Evolutionary conservation across 2,329 filamentous ascomycete species (phyloP), one percentile per base, ranked within the genome.

Genomic region (Nothopassalora personata): DNA sequence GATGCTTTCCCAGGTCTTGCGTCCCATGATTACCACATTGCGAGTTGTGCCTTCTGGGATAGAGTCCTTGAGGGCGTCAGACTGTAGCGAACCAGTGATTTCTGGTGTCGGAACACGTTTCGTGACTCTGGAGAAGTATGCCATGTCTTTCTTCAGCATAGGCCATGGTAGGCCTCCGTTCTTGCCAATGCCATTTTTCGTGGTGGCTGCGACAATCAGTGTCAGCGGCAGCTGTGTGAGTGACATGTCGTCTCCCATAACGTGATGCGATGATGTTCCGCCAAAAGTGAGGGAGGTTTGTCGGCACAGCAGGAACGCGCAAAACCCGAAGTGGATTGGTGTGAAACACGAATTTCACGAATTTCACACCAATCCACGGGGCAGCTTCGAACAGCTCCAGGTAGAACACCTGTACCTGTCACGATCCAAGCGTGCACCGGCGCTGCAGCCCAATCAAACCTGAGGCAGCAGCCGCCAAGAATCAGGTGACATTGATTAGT

Each of bases 1-100:
- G 60, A 99, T 93, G 64, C 86, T 91, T 54, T 96, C 91, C 87
- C 93, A 99, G 0, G 94, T 99, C 76, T 95, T 97, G 70, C 94
- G 89, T 60, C 94, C 94, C 94, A 99, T 99, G 67, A 99, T 88
- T 54, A 97, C 90, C 18, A 90, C 89, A 73, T 81, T 80, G 13
- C 60, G 64, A 15, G 64, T 58, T 8, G 61, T 55, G n/a, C 59
- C 65, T 28, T 63, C 60, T 30, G 65, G 52, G 3, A 61, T 60
- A n/a, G 53, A 54, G 7, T 65, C 56, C 50, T 68, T 63, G 13
- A 61, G 57, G 23, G 63, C 36, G 54, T 69, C 65, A 7, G 65
- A 66, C 33, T 66, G 68, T 13, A 62, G 50, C 65, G 67, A 69
- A 19, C 61, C 65, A 50, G 65, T 65, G 47, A 63, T 27, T 77